Conservation (phyloP, 768 basidiomycete genomes). For the Trametes cinnabarina region DNA sequence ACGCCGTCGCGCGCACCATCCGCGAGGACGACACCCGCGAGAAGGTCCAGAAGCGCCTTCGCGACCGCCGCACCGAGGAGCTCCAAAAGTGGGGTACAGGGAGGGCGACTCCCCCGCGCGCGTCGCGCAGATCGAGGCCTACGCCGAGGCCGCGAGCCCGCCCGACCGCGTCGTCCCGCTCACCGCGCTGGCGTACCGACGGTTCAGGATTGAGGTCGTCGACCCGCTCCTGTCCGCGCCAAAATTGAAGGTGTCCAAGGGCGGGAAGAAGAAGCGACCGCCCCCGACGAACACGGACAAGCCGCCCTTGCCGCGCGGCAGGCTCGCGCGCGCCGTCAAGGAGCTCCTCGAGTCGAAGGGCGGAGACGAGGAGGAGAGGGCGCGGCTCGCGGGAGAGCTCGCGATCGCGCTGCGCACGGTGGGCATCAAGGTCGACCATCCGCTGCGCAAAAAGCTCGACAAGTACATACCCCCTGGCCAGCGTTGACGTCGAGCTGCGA, state of each 20-base stretch:
- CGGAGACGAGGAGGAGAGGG: slow-evolving; percentile 45
- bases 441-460: slow-evolving; percentile 66
- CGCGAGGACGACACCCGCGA: slow-evolving; percentile 54
- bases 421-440: slow-evolving; percentile 62
- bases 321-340: slow-evolving; percentile 66
- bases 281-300: slow-evolving; percentile 38
- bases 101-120: slow-evolving; percentile 48
- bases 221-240: slow-evolving; percentile 68
- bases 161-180: slow-evolving; percentile 65
- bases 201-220: slow-evolving; percentile 70
- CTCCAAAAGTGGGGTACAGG: slow-evolving; percentile 66
- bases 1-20: slow-evolving; percentile 54
- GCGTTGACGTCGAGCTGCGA: too few species aligned
- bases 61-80: slow-evolving; percentile 60
- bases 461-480: slow-evolving; percentile 42
- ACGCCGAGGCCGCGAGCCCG: slow-evolving; percentile 72
- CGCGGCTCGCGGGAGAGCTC: slow-evolving; percentile 48
- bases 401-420: slow-evolving; percentile 47
- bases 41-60: slow-evolving; percentile 54
- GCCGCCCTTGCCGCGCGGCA: slow-evolving; percentile 53
- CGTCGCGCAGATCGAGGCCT: slow-evolving; percentile 59
- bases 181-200: slow-evolving; percentile 61
- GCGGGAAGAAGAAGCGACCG: slow-evolving; percentile 52
- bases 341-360: slow-evolving; percentile 56
- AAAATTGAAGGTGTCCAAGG: slow-evolving; percentile 49